Percentiles rank a stretch among this genome's conserved stretches.
phyloP scores from a whole-genome alignment of 2,329 filamentous ascomycete genomes.

The Dactylellina parvicollis region DNA sequence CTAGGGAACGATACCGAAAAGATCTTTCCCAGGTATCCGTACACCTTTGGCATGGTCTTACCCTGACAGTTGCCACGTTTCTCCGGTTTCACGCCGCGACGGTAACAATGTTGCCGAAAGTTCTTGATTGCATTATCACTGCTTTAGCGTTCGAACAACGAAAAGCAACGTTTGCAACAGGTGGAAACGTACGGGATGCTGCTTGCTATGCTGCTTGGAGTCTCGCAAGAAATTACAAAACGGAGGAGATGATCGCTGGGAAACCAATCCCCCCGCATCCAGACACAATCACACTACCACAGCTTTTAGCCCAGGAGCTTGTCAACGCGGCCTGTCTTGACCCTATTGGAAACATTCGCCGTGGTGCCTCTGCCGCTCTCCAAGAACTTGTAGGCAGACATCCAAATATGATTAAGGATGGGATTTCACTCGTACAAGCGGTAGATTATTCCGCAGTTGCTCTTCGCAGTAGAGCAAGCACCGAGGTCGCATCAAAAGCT shows the following conservation, averaged over 20 bases:
- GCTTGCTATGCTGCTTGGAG: constrained; percentile 98
- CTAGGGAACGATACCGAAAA: constrained; percentile 37
- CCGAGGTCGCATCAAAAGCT: constrained; percentile 76
- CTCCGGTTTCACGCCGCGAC: constrained; percentile 57
- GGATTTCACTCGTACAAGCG: constrained; percentile 84
- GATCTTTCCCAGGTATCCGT: constrained; percentile 50
- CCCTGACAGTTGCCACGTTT: constrained; percentile 73
- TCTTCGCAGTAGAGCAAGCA: constrained; percentile 81
- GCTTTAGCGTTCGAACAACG: constrained; percentile 90
- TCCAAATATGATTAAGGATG: constrained; percentile 81
- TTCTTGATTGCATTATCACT: constrained; percentile 64
- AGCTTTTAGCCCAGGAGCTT: constrained; percentile 82
- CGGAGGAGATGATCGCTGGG: constrained; percentile 72
- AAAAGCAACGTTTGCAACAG: constrained; percentile 79
- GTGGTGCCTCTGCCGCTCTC: constrained; percentile 89
- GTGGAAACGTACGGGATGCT: constrained; percentile 91
- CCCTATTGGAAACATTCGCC: constrained; percentile 88
- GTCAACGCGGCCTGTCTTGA: constrained; percentile 85
- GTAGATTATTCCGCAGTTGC: constrained; percentile 96
- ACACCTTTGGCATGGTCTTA: constrained; percentile 82
- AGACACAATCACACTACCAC: constrained; percentile 63
- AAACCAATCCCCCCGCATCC: constrained; percentile 29
- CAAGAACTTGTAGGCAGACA: constrained; percentile 95
- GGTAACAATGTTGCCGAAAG: constrained; percentile 55
- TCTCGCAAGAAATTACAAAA: constrained; percentile 84